Evolutionary conservation across 2,329 filamentous ascomycete species (phyloP).

Genomic region (Arthrobotrys iridis): DNA sequence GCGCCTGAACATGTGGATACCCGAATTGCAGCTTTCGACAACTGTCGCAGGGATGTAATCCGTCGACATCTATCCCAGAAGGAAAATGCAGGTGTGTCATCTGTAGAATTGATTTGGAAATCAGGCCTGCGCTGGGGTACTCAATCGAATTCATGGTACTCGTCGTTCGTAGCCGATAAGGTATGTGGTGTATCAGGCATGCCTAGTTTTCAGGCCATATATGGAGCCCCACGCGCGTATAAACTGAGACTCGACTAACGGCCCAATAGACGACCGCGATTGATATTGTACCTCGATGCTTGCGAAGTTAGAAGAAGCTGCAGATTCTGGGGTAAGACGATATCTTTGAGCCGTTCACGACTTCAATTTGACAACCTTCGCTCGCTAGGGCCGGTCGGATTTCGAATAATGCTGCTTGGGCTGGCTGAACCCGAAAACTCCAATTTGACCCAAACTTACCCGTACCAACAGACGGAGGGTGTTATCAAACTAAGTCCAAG

Average conservation of each 20-base stretch:
- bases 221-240: slow-evolving; percentile 1
- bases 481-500: too few species aligned
- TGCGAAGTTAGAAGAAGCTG: background rate
- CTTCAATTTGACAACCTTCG: too few species aligned
- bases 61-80: background rate
- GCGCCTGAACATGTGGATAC: slow-evolving; percentile 24
- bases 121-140: background rate
- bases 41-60: background rate
- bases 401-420: background rate
- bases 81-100: background rate
- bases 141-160: background rate
- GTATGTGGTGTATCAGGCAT: slow-evolving; percentile 17
- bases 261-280: background rate
- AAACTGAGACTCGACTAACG: slow-evolving; percentile 11
- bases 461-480: too few species aligned
- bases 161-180: slow-evolving; percentile 1
- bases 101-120: background rate
- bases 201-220: slow-evolving; percentile 23
- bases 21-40: background rate
- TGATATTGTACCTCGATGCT: background rate
- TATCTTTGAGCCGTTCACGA: background rate
- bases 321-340: background rate
- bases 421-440: too few species aligned
- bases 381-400: too few species aligned
- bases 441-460: too few species aligned